These are phyloP conservation scores for Claviceps digitariae DNA, from an alignment of 2,329 filamentous ascomycete genomes.

Conservation along the genomic window DNA sequence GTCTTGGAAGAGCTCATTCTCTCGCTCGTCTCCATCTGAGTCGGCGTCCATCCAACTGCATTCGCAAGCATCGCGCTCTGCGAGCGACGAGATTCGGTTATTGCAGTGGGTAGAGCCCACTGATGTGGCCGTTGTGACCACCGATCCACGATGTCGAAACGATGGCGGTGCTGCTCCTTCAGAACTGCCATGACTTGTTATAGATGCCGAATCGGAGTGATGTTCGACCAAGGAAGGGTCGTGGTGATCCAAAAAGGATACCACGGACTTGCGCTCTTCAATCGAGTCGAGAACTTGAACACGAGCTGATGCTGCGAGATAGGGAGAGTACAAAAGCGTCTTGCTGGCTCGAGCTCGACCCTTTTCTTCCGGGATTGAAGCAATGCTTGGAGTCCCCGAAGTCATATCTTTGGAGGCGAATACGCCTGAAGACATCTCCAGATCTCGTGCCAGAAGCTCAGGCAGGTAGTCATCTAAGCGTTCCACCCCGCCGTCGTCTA, in stretches of 20 bases:
- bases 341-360: constrained; percentile 7
- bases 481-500: constrained; percentile 16
- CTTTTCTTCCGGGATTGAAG: constrained; percentile 19
- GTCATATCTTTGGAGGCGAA: constrained; percentile 40
- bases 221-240: constrained; percentile 10
- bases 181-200: constrained; percentile 18
- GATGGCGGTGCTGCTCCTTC: constrained; percentile 20
- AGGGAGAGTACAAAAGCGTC: constrained; percentile 12
- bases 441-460: constrained; percentile 40
- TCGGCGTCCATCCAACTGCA: constrained; percentile 26
- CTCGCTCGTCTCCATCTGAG: constrained; percentile 19
- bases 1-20: constrained; percentile 4
- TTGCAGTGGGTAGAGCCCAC: constrained; percentile 17
- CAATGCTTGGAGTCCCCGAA: constrained; percentile 30
- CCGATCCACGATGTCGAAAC: constrained; percentile 20
- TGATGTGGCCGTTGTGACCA: constrained; percentile 24
- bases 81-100: constrained; percentile 9
- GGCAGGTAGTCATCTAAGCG: constrained; percentile 33
- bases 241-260: constrained; percentile 20
- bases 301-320: constrained; percentile 16
- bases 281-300: constrained; percentile 21
- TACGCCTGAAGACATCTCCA: constrained; percentile 33
- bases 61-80: constrained; percentile 11
- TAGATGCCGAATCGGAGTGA: constrained; percentile 21
- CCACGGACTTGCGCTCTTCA: constrained; percentile 22